phyloP scores from a whole-genome alignment of 1,139 yeast species.

The Hyphopichia fennica region DNA sequence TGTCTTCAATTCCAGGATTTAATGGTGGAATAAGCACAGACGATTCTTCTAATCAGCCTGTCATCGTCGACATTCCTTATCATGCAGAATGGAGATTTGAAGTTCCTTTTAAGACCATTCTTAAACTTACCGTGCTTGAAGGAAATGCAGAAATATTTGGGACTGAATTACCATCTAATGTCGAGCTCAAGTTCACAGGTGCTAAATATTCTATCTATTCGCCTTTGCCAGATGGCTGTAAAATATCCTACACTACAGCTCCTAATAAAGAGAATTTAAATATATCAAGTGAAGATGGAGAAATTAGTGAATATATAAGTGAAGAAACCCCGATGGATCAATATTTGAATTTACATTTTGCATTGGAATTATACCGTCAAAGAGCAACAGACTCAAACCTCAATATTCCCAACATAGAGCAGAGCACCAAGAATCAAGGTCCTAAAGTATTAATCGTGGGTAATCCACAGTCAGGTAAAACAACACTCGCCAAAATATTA shows the following conservation, averaged over 20 bases:
- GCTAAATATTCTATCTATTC: conserved; percentile 58
- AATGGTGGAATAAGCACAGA: conserved; percentile 10
- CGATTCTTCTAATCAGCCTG: not conserved
- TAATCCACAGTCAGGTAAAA: conserved; percentile 71
- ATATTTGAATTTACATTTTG: conserved; percentile 72
- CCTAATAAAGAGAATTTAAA: conserved; percentile 47
- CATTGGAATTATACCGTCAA: conserved; percentile 63
- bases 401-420: conserved; percentile 11
- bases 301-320: conserved; percentile 59
- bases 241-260: conserved; percentile 49
- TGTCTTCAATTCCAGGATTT: conserved; percentile 26
- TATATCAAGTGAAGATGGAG: conserved; percentile 30
- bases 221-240: conserved; percentile 56
- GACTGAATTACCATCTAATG: conserved; percentile 79
- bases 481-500: conserved; percentile 68
- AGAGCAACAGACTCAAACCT: conserved; percentile 22
- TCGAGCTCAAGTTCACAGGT: conserved; percentile 60
- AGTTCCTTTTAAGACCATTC: conserved; percentile 55
- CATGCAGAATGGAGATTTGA: conserved; percentile 86
- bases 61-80: conserved; percentile 30
- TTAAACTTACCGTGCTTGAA: conserved; percentile 54
- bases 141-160: conserved; percentile 94
- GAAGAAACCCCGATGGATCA: conserved; percentile 69
- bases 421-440: conserved; percentile 29
- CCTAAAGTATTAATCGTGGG: conserved; percentile 81